phyloP scores from a whole-genome alignment of 1,284 basidiomycete genomes.

The Wolfiporia cocos region DNA sequence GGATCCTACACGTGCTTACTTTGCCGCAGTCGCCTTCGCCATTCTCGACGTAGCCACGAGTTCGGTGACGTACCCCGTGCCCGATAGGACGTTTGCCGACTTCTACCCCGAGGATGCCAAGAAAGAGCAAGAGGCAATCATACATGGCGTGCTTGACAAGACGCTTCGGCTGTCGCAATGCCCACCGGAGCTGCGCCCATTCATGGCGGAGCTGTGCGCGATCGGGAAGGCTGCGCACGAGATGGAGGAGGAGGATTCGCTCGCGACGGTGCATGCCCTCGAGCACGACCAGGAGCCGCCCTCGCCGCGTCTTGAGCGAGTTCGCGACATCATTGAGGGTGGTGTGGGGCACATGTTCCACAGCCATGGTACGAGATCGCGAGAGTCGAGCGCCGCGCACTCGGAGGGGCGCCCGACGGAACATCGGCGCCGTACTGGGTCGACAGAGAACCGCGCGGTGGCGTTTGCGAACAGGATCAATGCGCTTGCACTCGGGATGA shows the following conservation, averaged over 20 bases:
- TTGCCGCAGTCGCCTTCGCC: slow-evolving; percentile 66
- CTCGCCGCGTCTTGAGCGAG: slow-evolving; percentile 53
- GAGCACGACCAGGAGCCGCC: slow-evolving; percentile 39
- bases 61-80: slow-evolving; percentile 28
- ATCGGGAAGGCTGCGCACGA: slow-evolving; percentile 47
- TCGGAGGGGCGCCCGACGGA: not conserved
- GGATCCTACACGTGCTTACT: slow-evolving; percentile 71
- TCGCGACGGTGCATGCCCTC: slow-evolving; percentile 42
- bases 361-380: not conserved
- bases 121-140: slow-evolving; percentile 29
- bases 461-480: slow-evolving; percentile 72
- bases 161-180: slow-evolving; percentile 48
- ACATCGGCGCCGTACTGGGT: slow-evolving; percentile 23
- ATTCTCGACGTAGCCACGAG: slow-evolving; percentile 59
- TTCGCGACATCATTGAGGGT: slow-evolving; percentile 50
- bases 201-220: slow-evolving; percentile 60
- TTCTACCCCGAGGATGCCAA: slow-evolving; percentile 5
- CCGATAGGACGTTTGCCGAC: slow-evolving; percentile 7
- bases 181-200: slow-evolving; percentile 50
- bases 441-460: slow-evolving; percentile 50
- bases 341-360: slow-evolving; percentile 40
- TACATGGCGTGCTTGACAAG: slow-evolving; percentile 54
- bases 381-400: not conserved
- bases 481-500: slow-evolving; percentile 62
- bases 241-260: slow-evolving; percentile 54